A percentile compares a stretch with the other conserved stretches of the same genome.
phyloP scores from a whole-genome alignment of 179 eudicot species.

The Amaranthus tricolor region DNA sequence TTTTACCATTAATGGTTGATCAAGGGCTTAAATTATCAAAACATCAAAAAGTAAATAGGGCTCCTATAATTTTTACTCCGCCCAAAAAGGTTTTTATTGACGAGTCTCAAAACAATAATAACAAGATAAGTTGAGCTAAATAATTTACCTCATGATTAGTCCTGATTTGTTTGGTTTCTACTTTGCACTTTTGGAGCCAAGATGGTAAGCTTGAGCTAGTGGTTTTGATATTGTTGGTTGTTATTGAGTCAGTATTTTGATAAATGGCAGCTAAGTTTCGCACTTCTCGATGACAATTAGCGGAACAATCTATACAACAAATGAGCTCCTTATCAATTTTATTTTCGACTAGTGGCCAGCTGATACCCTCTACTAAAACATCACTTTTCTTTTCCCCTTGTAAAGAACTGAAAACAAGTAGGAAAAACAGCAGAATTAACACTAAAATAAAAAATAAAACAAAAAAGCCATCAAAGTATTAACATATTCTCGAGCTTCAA shows the following conservation, averaged over 20 bases:
- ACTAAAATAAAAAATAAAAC: constrained; percentile 9
- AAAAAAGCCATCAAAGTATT: neutral
- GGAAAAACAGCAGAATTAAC: constrained; percentile 17
- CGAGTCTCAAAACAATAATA: neutral
- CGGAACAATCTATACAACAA: constrained; percentile 54
- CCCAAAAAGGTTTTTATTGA: too few relatives aligned
- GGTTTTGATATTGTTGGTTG: constrained; percentile 30
- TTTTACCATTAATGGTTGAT: too few relatives aligned
- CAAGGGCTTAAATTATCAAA: too few relatives aligned
- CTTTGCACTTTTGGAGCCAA: constrained; percentile 74
- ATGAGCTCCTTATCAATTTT: constrained; percentile 37
- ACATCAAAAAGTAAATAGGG: too few relatives aligned
- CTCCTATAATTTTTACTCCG: too few relatives aligned
- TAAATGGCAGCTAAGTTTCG: constrained; percentile 23
- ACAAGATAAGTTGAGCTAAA: neutral
- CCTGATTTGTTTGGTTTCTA: constrained; percentile 38
- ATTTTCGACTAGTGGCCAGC: constrained; percentile 32
- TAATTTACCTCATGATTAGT: constrained; percentile 40
- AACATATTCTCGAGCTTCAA: too few relatives aligned
- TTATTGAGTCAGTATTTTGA: constrained; percentile 19
- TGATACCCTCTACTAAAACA: constrained; percentile 28
- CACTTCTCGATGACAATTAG: constrained; percentile 31
- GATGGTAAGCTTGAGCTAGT: constrained; percentile 60
- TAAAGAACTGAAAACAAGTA: constrained; percentile 23
- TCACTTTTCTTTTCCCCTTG: constrained; percentile 29